Conservation (phyloP, 257 asterid genomes). For the Solanum medicagineum region DNA sequence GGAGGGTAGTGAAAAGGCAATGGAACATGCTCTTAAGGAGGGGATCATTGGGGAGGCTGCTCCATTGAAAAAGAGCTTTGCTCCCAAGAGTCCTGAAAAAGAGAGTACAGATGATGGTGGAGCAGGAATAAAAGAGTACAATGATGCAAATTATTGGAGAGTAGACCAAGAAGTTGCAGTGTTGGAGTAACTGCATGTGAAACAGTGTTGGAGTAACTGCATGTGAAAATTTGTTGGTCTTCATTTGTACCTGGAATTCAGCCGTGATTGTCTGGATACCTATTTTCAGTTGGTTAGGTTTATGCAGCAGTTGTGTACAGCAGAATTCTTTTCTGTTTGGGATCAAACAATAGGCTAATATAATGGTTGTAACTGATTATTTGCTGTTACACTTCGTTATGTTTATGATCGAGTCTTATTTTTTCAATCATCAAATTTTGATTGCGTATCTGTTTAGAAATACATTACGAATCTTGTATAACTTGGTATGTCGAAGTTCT, state of each 20-base stretch:
- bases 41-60: constrained; percentile 97
- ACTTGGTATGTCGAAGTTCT: not conserved
- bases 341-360: constrained; percentile 11
- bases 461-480: not conserved
- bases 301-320: constrained; percentile 18
- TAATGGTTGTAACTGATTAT: constrained; percentile 14
- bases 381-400: constrained; percentile 5
- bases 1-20: constrained; percentile 67
- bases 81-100: constrained; percentile 36
- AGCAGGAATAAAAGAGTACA: constrained; percentile 54
- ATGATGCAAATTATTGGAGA: constrained; percentile 89
- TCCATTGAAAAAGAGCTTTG: constrained; percentile 39
- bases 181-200: constrained; percentile 25
- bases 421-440: not conserved
- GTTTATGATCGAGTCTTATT: not conserved
- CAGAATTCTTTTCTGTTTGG: constrained; percentile 10
- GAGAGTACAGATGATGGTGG: constrained; percentile 45
- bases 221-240: not conserved
- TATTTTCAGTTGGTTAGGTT: constrained; percentile 1
- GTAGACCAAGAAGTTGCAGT: constrained; percentile 80
- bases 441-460: not conserved
- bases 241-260: not conserved
- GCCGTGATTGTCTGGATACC: not conserved
- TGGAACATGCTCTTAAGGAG: constrained; percentile 88
- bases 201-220: constrained; percentile 39